Evolutionary conservation across 768 basidiomycete species (phyloP).

Genomic region (Amanita molliuscula): DNA sequence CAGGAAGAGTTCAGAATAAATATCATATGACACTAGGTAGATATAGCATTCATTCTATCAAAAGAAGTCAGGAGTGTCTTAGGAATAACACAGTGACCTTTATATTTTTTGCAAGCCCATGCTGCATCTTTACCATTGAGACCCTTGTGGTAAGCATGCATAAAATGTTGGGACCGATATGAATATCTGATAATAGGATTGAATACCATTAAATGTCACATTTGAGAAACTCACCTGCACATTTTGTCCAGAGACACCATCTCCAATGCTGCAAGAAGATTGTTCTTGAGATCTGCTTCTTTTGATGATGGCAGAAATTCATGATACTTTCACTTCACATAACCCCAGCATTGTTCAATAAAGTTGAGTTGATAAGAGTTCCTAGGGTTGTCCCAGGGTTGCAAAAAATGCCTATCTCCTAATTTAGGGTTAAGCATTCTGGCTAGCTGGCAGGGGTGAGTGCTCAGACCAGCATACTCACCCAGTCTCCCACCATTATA

Average conservation of each 20-base stretch:
- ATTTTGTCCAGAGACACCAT: conserved; percentile 17
- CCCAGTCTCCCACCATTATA: too few relatives aligned
- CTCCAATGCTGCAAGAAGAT: conserved; percentile 19
- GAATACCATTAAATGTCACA: too few relatives aligned
- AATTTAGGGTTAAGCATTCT: too few relatives aligned
- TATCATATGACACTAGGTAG: too few relatives aligned
- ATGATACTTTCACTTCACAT: conserved; percentile 20
- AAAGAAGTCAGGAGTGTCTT: not conserved
- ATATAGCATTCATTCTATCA: not conserved
- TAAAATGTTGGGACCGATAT: conserved; percentile 1
- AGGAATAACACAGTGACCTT: not conserved
- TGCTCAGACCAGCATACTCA: too few relatives aligned
- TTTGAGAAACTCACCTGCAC: conserved; percentile 9
- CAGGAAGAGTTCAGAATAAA: too few relatives aligned
- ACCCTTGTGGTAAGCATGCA: conserved; percentile 2
- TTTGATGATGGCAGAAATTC: conserved; percentile 13
- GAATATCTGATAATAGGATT: not conserved
- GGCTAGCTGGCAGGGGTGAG: too few relatives aligned
- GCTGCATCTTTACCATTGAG: conserved; percentile 8
- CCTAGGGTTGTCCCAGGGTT: too few relatives aligned
- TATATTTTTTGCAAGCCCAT: conserved; percentile 8
- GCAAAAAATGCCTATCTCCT: too few relatives aligned
- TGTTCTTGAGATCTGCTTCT: conserved; percentile 22
- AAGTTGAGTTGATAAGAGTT: conserved; percentile 28
- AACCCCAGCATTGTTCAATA: conserved; percentile 27